These are phyloP conservation scores for Ophiocordyceps unilateralis DNA, from an alignment of 2,329 filamentous ascomycete species.

Conservation along the genomic window DNA sequence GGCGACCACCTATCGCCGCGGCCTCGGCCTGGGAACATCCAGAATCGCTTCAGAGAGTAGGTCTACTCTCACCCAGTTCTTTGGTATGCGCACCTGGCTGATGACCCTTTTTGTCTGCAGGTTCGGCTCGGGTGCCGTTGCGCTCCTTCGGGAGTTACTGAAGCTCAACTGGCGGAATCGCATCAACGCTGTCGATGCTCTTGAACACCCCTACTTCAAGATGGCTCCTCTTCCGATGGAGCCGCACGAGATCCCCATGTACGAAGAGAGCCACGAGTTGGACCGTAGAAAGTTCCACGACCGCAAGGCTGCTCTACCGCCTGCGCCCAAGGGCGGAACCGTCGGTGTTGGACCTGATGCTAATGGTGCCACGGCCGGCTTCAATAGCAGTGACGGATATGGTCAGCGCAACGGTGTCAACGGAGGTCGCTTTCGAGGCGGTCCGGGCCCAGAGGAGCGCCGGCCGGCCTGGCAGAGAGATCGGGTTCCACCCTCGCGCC, in stretches of 20 bases:
- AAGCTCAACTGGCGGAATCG: slow-evolving; percentile 77
- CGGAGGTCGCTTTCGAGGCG: slow-evolving; percentile 23
- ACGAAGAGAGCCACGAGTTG: slow-evolving; percentile 93
- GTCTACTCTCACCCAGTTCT: slow-evolving; percentile 5
- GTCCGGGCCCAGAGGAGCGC: slow-evolving; percentile 19
- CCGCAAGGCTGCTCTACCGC: slow-evolving; percentile 67
- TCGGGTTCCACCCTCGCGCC: slow-evolving; percentile 31
- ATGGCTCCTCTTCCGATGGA: slow-evolving; percentile 60
- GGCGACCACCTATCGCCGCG: slow-evolving; percentile 57
- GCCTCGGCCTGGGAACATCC: slow-evolving; percentile 44
- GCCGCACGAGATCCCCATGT: slow-evolving; percentile 74
- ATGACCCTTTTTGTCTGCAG: slow-evolving; percentile 15
- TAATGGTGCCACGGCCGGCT: slow-evolving; percentile 26
- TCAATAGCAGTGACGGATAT: slow-evolving; percentile 34
- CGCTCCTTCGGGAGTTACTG: slow-evolving; percentile 65
- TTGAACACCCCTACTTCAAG: slow-evolving; percentile 84
- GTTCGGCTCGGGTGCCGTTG: slow-evolving; percentile 54
- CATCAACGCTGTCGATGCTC: slow-evolving; percentile 83
- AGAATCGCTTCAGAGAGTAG: slow-evolving; percentile 58
- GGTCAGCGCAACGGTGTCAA: slow-evolving; percentile 30
- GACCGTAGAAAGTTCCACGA: slow-evolving; percentile 82
- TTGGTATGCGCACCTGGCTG: neutral
- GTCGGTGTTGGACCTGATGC: slow-evolving; percentile 57
- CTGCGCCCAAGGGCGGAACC: slow-evolving; percentile 79
- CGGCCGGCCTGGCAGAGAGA: slow-evolving; percentile 38